Base-by-base conservation (phyloP, 1,284 basidiomycete species). In the Singerocomus inundabilis region DNA sequence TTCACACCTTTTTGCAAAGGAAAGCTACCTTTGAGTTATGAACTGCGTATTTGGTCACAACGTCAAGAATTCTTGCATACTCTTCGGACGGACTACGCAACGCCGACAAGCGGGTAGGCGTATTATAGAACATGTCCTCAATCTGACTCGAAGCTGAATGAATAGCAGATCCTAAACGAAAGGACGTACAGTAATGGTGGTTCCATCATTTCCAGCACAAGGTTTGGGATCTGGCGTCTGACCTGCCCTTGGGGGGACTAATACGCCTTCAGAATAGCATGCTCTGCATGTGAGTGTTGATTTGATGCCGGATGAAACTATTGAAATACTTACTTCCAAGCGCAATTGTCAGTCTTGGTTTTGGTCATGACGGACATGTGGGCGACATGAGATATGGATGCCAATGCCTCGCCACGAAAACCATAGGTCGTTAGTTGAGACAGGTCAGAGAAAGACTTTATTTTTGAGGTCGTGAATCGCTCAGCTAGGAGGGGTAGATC, bases 121-220 rank as follows among this genome's bases (percentile, higher is more conserved):
- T 92, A 57, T 98, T 98, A 72, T 93, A 97, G 68, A 99, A 99
- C 30, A 99, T 74, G 63, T 98, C 91, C 67, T 98, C 93, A 6
- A 93, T 93, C 90, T 95, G 55, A 8, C 33, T 34, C 24, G 16
- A 41, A 26, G 21, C 6, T 6, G 4, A 15, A 42, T 16, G 12
- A n/a, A 36, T 15, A 5, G 11, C 15, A 5, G 34, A 8, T 15
- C 25, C 9, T 29, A 30, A 39, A 25, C 41, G 18, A 18, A 8
- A 16, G 28, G 13, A 68, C 82, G 46, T 59, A 93, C 93, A 0
- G 79, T 88, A 52, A 99, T 89, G 2, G 84, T 85, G 0, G 97
- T 99, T 1, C 97, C 97, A 52, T 98, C 89, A 58, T 95, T 97
- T 4, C 94, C 95, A 13, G 96, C 96, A 55, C 88, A 91, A 13